A percentile compares a stretch with the other conserved stretches of the same genome.
These are phyloP conservation scores for Phragmites australis DNA, from an alignment of 176 grass and related monocot species.

Conservation along the genomic window DNA sequence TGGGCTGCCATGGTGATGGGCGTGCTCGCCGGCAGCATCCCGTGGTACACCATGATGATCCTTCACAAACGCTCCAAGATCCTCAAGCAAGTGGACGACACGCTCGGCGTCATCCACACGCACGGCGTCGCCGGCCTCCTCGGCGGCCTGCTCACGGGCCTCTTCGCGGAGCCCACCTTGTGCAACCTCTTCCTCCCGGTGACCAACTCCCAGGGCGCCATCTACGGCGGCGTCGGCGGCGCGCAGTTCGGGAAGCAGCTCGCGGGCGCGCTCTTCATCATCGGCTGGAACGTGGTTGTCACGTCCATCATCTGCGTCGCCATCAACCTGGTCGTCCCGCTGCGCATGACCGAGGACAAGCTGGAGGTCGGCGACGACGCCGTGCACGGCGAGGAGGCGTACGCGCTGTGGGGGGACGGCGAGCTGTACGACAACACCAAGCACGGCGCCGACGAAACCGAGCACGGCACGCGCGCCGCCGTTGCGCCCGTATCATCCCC, in stretches of 20 bases:
- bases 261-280: constrained; percentile 55
- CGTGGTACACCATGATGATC: constrained; percentile 88
- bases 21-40: constrained; percentile 59
- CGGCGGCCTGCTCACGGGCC: constrained; percentile 51
- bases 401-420: constrained; percentile 90
- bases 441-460: constrained; percentile 35
- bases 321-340: constrained; percentile 50
- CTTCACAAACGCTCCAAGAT: constrained; percentile 56
- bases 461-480: background rate
- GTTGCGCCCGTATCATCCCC: constrained; percentile 8
- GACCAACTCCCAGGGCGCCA: constrained; percentile 47
- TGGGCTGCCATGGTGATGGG: constrained; percentile 83
- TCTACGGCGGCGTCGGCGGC: constrained; percentile 58
- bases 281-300: constrained; percentile 57
- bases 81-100: constrained; percentile 63
- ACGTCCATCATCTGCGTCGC: constrained; percentile 62
- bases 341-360: constrained; percentile 64
- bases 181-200: constrained; percentile 64
- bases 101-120: constrained; percentile 75
- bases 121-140: constrained; percentile 65
- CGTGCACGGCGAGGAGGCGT: constrained; percentile 93
- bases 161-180: constrained; percentile 52
- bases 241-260: constrained; percentile 61
- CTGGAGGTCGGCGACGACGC: constrained; percentile 79
- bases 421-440: constrained; percentile 74